Conservation (phyloP, 148 eudicot genomes). For the Oxyria digyna region DNA sequence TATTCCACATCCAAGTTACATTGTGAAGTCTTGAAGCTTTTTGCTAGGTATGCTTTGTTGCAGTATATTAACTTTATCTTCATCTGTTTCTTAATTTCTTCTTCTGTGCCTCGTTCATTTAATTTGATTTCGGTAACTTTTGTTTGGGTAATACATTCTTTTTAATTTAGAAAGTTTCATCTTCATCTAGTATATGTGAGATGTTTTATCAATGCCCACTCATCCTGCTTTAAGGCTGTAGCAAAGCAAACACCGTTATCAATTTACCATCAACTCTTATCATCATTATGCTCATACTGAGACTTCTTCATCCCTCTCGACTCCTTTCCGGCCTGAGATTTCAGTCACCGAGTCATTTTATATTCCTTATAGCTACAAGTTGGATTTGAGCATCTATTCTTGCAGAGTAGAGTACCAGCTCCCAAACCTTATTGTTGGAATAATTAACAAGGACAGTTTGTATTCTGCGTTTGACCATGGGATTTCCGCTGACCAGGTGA, state of each 20-base stretch:
- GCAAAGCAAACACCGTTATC: no score
- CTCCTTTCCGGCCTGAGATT: neutral
- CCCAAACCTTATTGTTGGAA: constrained; percentile 79
- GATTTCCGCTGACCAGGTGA: constrained; percentile 78
- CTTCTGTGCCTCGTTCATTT: neutral
- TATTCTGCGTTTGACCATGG: constrained; percentile 82
- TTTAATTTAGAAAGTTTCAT: neutral
- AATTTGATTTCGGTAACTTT: neutral
- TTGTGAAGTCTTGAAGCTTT: constrained; percentile 87
- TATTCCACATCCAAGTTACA: constrained; percentile 83
- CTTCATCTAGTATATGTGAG: neutral
- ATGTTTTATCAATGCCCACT: no score
- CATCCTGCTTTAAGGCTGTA: no score
- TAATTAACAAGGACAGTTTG: constrained; percentile 83
- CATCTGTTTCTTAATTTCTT: no score
- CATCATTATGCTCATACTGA: no score
- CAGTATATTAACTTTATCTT: no score
- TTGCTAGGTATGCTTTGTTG: constrained; percentile 53
- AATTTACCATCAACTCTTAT: no score
- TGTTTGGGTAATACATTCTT: neutral
- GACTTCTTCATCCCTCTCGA: no score
- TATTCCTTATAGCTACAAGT: no score
- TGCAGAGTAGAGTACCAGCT: constrained; percentile 85
- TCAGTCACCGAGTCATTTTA: no score
- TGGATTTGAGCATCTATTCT: no score